Conservation (phyloP, 257 asterid species). For the Capsicum rhomboideum region DNA sequence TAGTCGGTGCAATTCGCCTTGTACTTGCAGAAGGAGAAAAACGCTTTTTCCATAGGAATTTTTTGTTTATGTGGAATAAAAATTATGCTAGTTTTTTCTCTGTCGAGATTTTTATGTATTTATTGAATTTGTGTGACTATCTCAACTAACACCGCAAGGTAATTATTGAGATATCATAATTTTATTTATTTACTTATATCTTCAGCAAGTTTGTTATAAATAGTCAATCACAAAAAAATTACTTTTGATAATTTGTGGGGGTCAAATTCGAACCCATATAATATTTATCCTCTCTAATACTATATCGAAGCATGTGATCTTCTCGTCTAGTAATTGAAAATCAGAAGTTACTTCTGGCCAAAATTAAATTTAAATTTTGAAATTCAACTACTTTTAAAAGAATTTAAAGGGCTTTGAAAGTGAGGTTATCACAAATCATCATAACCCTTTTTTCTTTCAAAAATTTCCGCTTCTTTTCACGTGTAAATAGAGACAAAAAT, state of each 20-base stretch:
- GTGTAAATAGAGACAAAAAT: background rate
- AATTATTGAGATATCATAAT: background rate
- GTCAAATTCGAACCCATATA: fast-evolving
- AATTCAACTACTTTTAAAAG: background rate
- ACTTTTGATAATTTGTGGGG: background rate
- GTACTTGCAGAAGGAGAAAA: background rate
- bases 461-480: background rate
- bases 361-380: too few relatives aligned
- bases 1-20: background rate
- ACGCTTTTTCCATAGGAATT: background rate
- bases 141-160: background rate
- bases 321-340: background rate
- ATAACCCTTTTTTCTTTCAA: background rate
- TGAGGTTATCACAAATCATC: background rate
- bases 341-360: background rate
- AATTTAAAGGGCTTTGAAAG: background rate
- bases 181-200: background rate
- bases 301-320: background rate
- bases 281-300: background rate
- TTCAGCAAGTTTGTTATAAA: background rate
- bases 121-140: background rate
- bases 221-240: background rate
- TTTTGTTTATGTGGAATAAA: background rate
- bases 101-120: background rate
- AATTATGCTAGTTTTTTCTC: too few relatives aligned